Conservation (phyloP, 169 alveolate species). For the Plasmodium cynomolgi region DNA sequence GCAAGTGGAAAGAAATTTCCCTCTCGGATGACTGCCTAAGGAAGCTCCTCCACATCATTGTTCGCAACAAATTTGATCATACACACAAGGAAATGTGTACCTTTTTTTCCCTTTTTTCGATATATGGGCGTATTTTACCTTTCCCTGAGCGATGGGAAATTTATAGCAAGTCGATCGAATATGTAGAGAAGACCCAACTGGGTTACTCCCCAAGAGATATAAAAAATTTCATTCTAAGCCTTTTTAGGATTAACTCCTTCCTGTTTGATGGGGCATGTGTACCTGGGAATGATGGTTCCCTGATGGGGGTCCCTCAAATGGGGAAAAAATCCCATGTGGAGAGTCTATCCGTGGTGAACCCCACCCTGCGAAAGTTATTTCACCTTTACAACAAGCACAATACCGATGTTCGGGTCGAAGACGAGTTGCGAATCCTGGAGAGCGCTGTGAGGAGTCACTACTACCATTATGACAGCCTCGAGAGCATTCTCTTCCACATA, state of each 20-base stretch:
- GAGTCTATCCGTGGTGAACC: not conserved
- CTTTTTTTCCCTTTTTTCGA: slow-evolving; percentile 13
- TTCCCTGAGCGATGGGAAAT: slow-evolving; percentile 1
- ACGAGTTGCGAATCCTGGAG: slow-evolving; percentile 22
- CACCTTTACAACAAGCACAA: slow-evolving; percentile 10
- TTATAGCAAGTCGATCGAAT: slow-evolving; percentile 4
- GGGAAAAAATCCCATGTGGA: not conserved
- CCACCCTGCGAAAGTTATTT: not conserved
- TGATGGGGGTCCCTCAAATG: not conserved
- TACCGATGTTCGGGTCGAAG: slow-evolving; percentile 29
- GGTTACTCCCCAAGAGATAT: slow-evolving; percentile 25
- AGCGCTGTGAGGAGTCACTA: slow-evolving; percentile 4
- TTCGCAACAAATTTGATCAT: slow-evolving; percentile 10
- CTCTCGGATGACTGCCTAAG: not conserved
- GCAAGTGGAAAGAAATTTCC: slow-evolving; percentile 5
- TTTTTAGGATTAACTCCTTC: slow-evolving; percentile 25
- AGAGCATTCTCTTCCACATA: slow-evolving; percentile 48
- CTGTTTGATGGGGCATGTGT: not conserved
- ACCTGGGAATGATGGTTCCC: not conserved
- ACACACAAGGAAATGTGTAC: slow-evolving; percentile 40
- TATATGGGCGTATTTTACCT: slow-evolving; percentile 7
- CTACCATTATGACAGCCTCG: slow-evolving; percentile 47
- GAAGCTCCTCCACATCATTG: not conserved
- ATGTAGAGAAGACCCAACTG: not conserved
- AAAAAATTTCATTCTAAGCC: slow-evolving; percentile 7